Conservation (phyloP, 768 basidiomycete species). For the Cubamyces lactineus region DNA sequence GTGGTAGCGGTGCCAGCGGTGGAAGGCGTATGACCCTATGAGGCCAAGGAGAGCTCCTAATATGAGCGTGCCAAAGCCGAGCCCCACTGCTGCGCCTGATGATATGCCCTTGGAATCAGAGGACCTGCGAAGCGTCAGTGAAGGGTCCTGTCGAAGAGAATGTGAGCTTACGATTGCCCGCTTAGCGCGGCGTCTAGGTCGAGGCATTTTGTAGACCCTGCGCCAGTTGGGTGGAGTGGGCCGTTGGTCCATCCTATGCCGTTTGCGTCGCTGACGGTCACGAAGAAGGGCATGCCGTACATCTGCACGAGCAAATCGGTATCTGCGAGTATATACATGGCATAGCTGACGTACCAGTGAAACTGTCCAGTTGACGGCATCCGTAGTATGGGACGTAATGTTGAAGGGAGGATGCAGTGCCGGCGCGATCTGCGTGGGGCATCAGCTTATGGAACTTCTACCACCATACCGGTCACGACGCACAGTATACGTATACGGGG, state of each 20-base stretch:
- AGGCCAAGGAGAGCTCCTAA: conserved; percentile 29
- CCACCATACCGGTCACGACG: conserved; percentile 24
- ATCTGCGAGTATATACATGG: not conserved
- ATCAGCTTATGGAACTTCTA: not conserved
- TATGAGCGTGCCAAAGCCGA: conserved; percentile 29
- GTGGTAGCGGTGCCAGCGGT: conserved; percentile 4
- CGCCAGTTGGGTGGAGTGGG: conserved; percentile 56
- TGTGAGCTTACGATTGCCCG: not conserved
- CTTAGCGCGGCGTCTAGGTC: conserved; percentile 15
- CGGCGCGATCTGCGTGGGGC: conserved; percentile 51
- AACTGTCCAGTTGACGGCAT: conserved; percentile 63
- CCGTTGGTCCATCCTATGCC: conserved; percentile 61
- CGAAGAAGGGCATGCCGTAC: conserved; percentile 58
- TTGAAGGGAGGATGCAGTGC: conserved; percentile 63
- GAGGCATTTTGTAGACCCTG: conserved; percentile 46
- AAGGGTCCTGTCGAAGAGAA: no score
- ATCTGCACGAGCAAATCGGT: conserved; percentile 35
- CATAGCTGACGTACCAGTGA: conserved; percentile 30
- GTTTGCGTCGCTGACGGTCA: conserved; percentile 53
- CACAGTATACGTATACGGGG: conserved; percentile 62
- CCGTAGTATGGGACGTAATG: conserved; percentile 48
- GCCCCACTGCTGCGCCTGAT: conserved; percentile 30
- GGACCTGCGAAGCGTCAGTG: not conserved
- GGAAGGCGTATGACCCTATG: conserved; percentile 12
- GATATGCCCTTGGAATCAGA: conserved; percentile 7